Evolutionary conservation across 495 filamentous ascomycete species (phyloP).

Genomic region (Aspergillus ostianus): DNA sequence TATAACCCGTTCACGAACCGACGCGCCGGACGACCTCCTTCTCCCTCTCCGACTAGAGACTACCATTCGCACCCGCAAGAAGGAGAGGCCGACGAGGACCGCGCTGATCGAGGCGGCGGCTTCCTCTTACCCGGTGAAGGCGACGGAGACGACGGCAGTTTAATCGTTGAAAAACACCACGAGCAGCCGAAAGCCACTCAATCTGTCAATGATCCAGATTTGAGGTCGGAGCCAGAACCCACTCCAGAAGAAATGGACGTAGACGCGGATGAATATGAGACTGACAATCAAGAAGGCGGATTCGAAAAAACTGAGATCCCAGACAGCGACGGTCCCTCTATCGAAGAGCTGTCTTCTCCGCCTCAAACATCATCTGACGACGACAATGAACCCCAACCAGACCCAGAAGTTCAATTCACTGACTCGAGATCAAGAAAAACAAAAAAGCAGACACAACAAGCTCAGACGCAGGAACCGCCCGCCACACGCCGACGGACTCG

Average conservation of each 20-base stretch:
- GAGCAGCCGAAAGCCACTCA: background rate
- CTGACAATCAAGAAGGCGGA: background rate
- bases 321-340: constrained; percentile 4
- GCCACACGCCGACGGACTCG: constrained; percentile 28
- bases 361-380: constrained; percentile 7
- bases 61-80: constrained; percentile 10
- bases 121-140: constrained; percentile 17
- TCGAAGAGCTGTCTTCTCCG: constrained; percentile 11
- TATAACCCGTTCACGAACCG: constrained; percentile 40
- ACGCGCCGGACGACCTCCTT: constrained; percentile 10
- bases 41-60: constrained; percentile 11
- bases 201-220: background rate
- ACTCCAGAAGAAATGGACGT: background rate
- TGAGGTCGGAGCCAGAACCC: background rate
- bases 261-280: background rate
- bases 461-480: constrained; percentile 19
- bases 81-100: constrained; percentile 19
- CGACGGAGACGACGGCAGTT: constrained; percentile 14
- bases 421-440: background rate
- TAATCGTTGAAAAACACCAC: constrained; percentile 18
- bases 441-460: constrained; percentile 4
- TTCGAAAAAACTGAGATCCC: background rate
- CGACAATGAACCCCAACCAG: background rate
- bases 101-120: constrained; percentile 25
- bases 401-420: background rate